These are phyloP conservation scores for Bipolaris victoriae DNA, from an alignment of 2,329 filamentous ascomycete species.

Conservation along the genomic window DNA sequence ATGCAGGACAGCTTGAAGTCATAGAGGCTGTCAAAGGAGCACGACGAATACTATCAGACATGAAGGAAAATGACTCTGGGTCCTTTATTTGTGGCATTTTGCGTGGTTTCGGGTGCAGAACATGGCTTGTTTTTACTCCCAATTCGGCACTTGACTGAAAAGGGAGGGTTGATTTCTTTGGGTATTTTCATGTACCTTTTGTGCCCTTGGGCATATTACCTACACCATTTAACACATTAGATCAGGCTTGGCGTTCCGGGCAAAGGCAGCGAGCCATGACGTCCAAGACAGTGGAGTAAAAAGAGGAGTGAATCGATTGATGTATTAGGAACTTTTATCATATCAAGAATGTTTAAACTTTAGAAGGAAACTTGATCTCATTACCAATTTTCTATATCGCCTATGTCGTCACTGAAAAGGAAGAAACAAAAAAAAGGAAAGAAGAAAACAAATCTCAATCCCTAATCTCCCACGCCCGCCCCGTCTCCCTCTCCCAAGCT, in stretches of 20 bases:
- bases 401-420: not conserved
- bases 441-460: not conserved
- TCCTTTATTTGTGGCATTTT: slow-evolving; percentile 15
- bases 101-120: slow-evolving; percentile 30
- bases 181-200: slow-evolving; percentile 28
- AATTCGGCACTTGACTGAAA: slow-evolving; percentile 1
- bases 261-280: slow-evolving; percentile 5
- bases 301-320: slow-evolving; percentile 2
- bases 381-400: not conserved
- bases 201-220: slow-evolving; percentile 17
- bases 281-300: slow-evolving; percentile 11
- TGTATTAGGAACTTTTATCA: slow-evolving; percentile 4
- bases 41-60: slow-evolving; percentile 16
- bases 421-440: not conserved
- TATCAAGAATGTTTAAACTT: not conserved
- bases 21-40: slow-evolving; percentile 17
- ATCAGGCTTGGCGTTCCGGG: slow-evolving; percentile 26
- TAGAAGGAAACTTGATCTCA: too few species aligned
- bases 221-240: slow-evolving; percentile 31
- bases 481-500: slow-evolving; percentile 18
- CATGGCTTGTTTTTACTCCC: slow-evolving; percentile 12
- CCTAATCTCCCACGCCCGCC: slow-evolving; percentile 16
- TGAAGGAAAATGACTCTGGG: slow-evolving; percentile 20
- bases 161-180: slow-evolving; percentile 26
- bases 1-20: slow-evolving; percentile 80